These are phyloP conservation scores for Filobasidium wieringae DNA, from an alignment of 768 basidiomycete genomes.

Conservation along the genomic window DNA sequence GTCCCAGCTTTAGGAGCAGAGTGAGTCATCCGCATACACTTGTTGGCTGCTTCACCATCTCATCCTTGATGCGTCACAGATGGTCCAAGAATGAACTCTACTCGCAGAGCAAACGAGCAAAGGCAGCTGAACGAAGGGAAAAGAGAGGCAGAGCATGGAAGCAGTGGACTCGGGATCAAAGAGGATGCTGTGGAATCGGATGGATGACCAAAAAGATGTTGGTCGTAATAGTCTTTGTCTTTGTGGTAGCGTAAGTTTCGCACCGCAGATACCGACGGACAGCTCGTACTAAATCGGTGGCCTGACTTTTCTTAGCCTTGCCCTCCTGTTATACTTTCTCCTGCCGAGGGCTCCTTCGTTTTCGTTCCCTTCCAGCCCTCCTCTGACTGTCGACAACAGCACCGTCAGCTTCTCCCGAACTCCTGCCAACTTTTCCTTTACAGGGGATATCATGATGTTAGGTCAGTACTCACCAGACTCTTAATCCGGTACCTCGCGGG, in stretches of 20 bases:
- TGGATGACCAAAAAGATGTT: conserved; percentile 64
- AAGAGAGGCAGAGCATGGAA: conserved; percentile 54
- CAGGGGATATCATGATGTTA: conserved; percentile 61
- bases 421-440: conserved; percentile 85
- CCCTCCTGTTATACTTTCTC: conserved; percentile 53
- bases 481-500: background rate
- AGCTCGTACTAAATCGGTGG: background rate
- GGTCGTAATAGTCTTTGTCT: conserved; percentile 47
- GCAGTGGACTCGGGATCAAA: conserved; percentile 64
- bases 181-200: conserved; percentile 59
- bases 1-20: conserved; percentile 84
- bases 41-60: background rate
- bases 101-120: conserved; percentile 61
- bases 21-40: conserved; percentile 26
- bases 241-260: conserved; percentile 50
- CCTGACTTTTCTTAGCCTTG: conserved; percentile 8
- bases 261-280: background rate
- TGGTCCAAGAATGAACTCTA: conserved; percentile 71
- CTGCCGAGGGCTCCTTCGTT: conserved; percentile 73
- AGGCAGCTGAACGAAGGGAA: conserved; percentile 45
- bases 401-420: conserved; percentile 54
- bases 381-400: conserved; percentile 46
- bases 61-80: conserved; percentile 15
- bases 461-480: conserved; percentile 20
- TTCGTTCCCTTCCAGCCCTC: conserved; percentile 49